These are phyloP conservation scores for Biancaea sappan DNA, from an alignment of 306 rosid species.

Conservation along the genomic window DNA sequence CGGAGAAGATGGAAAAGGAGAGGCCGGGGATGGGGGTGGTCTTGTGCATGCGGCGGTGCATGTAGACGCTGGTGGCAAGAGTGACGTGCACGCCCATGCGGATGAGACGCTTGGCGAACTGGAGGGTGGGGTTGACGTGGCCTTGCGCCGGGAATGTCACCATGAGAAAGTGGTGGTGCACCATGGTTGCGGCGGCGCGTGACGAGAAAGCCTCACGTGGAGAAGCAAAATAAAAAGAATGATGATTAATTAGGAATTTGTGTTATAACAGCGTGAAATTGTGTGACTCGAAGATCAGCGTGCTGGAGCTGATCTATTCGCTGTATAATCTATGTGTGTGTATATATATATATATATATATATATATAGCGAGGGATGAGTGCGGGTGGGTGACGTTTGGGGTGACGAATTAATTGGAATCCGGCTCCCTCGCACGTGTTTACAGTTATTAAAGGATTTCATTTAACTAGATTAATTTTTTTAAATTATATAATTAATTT, in stretches of 20 bases:
- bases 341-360: too few species aligned
- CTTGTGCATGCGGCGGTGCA: constrained; percentile 32
- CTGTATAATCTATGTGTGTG: too few species aligned
- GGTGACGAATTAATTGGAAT: background rate
- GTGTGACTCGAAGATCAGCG: background rate
- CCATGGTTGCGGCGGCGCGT: constrained; percentile 32
- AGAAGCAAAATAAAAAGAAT: too few species aligned
- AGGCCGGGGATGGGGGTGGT: constrained; percentile 27
- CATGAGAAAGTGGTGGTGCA: constrained; percentile 40
- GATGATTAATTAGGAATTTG: too few species aligned
- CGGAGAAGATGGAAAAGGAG: constrained; percentile 43
- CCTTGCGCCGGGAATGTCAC: constrained; percentile 50
- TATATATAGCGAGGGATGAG: background rate
- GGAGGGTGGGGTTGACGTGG: constrained; percentile 56
- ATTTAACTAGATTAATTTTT: too few species aligned
- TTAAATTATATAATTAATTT: too few species aligned
- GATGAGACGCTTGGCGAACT: constrained; percentile 44
- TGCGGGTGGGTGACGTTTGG: background rate
- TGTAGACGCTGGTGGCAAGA: constrained; percentile 22
- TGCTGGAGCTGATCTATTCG: too few species aligned
- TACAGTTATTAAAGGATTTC: too few species aligned
- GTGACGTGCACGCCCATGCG: constrained; percentile 45
- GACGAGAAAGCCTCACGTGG: background rate
- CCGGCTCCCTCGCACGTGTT: too few species aligned
- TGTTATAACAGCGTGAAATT: background rate